phyloP scores from a whole-genome alignment of 192 early-diverging fungal species.

The Coemansia sp. region DNA sequence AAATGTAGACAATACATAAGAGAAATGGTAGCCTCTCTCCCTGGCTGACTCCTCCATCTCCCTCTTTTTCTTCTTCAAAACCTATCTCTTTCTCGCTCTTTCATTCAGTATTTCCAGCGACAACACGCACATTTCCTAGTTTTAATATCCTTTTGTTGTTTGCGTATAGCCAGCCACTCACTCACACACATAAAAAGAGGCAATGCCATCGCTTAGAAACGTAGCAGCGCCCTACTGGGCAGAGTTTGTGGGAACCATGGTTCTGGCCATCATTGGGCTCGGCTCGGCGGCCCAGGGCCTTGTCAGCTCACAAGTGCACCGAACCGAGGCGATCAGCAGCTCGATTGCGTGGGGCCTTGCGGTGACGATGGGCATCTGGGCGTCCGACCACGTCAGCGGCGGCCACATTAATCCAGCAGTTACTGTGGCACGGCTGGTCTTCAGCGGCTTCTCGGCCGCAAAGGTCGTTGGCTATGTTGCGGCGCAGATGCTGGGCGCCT shows the following conservation, averaged over 20 bases:
- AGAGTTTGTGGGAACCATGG: conserved; percentile 46
- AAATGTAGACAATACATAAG: no score
- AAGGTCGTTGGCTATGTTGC: conserved; percentile 43
- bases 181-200: background rate
- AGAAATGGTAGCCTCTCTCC: no score
- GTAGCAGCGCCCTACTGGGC: conserved; percentile 51
- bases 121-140: no score
- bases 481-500: conserved; percentile 54
- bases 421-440: conserved; percentile 40
- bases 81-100: no score
- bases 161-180: background rate
- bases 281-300: conserved; percentile 39
- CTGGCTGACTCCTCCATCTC: no score
- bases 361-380: conserved; percentile 38
- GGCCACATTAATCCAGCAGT: conserved; percentile 57
- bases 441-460: conserved; percentile 42
- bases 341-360: conserved; percentile 43
- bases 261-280: conserved; percentile 31
- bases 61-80: no score
- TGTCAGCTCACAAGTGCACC: background rate
- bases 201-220: conserved; percentile 36
- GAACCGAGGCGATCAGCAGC: conserved; percentile 32
- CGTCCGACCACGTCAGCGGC: conserved; percentile 37
- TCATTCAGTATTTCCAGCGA: no score
- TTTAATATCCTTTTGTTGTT: background rate